Percentiles rank a stretch among this genome's conserved stretches.
These are phyloP conservation scores for Micractinium sp. DNA, from an alignment of 139 green algal species.

Conservation along the genomic window DNA sequence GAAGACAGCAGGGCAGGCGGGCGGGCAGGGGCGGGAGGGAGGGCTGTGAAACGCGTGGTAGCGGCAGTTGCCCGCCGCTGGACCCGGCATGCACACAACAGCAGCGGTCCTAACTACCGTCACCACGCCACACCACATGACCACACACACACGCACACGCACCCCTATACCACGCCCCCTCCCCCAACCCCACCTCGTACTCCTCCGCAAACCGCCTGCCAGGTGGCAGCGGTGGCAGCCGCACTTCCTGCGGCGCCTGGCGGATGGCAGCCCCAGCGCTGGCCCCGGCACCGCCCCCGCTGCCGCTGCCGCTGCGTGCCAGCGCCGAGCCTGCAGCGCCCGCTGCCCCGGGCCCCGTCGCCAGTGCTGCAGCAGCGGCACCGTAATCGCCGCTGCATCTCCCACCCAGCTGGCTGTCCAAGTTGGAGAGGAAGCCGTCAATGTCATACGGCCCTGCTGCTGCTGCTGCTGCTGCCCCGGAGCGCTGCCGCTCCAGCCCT, in stretches of 20 bases:
- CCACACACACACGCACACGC: background rate
- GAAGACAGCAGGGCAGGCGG: background rate
- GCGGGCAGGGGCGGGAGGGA: too few relatives aligned
- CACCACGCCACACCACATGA: background rate
- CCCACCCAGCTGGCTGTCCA: background rate
- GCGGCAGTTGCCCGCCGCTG: too few relatives aligned
- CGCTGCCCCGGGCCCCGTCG: background rate
- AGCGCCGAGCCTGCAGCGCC: background rate
- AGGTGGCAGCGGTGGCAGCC: slow-evolving; percentile 63
- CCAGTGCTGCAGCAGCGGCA: background rate
- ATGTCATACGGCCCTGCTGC: background rate
- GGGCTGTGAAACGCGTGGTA: too few relatives aligned
- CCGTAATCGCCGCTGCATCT: background rate
- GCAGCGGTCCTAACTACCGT: background rate
- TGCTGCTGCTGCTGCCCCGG: background rate
- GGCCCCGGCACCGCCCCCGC: background rate
- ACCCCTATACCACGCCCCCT: background rate
- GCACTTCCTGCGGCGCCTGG: slow-evolving; percentile 11
- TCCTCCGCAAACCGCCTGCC: slow-evolving; percentile 54
- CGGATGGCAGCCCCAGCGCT: background rate
- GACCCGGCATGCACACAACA: background rate
- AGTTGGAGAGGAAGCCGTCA: background rate
- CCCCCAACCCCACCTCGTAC: slow-evolving; percentile 50
- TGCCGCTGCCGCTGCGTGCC: background rate
- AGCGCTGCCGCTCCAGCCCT: background rate